Conservation (phyloP, 345 rosid genomes). For the Moricandia arvensis region DNA sequence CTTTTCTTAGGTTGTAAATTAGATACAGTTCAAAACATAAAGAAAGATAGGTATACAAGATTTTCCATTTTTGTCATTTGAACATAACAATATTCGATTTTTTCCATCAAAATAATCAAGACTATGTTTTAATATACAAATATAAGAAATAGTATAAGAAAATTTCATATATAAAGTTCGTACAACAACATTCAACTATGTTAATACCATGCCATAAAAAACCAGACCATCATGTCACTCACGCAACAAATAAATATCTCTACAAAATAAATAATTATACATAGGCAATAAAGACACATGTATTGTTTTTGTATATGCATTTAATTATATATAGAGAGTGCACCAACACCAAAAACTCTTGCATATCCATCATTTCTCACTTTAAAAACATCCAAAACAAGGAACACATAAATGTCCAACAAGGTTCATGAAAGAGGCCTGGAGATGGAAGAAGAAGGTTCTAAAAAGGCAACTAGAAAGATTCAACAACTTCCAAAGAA, state of each 20-base stretch:
- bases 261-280: not conserved
- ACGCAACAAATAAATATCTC: not conserved
- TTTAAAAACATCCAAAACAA: not conserved
- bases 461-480: slow-evolving; percentile 21
- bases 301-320: not conserved
- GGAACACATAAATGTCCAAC: slow-evolving; percentile 29
- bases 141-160: not conserved
- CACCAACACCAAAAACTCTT: not conserved
- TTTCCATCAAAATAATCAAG: not conserved
- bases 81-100: not conserved
- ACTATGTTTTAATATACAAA: not conserved
- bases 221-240: not conserved
- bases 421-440: slow-evolving; percentile 44
- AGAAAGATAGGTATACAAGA: not conserved
- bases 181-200: not conserved
- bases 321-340: not conserved
- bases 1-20: not conserved
- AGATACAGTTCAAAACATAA: not conserved
- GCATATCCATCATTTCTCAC: slow-evolving; percentile 5
- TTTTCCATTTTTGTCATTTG: not conserved
- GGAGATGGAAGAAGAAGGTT: slow-evolving; percentile 25
- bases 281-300: not conserved
- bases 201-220: not conserved
- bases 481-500: slow-evolving; percentile 40
- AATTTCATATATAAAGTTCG: not conserved